Conservation (phyloP, 2,329 filamentous ascomycete genomes). For the Epichloe sylvatica region DNA sequence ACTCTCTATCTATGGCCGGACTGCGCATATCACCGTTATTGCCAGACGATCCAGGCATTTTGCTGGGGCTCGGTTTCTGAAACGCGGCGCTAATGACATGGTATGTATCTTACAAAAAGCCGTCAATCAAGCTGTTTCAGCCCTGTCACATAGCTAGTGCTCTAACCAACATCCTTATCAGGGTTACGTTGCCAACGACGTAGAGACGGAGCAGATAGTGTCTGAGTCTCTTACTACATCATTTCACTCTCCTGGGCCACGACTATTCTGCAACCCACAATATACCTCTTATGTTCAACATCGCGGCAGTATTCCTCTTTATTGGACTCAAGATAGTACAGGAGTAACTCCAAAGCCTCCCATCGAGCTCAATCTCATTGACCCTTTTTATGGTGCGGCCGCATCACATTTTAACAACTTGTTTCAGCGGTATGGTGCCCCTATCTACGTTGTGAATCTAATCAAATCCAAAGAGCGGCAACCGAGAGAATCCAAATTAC, state of each 20-base stretch:
- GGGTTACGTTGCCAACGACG: constrained; percentile 94
- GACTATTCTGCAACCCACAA: constrained; percentile 72
- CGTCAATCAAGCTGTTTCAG: background rate
- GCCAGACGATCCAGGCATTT: constrained; percentile 85
- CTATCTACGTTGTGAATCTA: constrained; percentile 81
- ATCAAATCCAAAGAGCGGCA: constrained; percentile 81
- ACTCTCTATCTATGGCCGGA: constrained; percentile 72
- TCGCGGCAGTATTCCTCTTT: constrained; percentile 86
- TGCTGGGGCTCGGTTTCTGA: constrained; percentile 85
- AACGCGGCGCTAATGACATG: constrained; percentile 84
- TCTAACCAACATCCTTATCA: constrained; percentile 9
- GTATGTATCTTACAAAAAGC: constrained; percentile 16
- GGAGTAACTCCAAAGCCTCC: constrained; percentile 93
- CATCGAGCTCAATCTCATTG: constrained; percentile 87
- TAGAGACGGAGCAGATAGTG: constrained; percentile 97
- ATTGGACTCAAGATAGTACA: constrained; percentile 94
- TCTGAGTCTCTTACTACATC: constrained; percentile 90
- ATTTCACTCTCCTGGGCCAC: constrained; percentile 80
- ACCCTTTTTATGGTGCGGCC: constrained; percentile 89
- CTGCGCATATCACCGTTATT: constrained; percentile 85
- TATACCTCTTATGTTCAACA: constrained; percentile 97
- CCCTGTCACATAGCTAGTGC: background rate
- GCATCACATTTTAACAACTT: constrained; percentile 91
- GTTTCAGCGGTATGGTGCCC: constrained; percentile 84
- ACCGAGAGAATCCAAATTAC: constrained; percentile 79